Conservation (phyloP, 768 basidiomycete genomes). For the Jaapia argillacea region DNA sequence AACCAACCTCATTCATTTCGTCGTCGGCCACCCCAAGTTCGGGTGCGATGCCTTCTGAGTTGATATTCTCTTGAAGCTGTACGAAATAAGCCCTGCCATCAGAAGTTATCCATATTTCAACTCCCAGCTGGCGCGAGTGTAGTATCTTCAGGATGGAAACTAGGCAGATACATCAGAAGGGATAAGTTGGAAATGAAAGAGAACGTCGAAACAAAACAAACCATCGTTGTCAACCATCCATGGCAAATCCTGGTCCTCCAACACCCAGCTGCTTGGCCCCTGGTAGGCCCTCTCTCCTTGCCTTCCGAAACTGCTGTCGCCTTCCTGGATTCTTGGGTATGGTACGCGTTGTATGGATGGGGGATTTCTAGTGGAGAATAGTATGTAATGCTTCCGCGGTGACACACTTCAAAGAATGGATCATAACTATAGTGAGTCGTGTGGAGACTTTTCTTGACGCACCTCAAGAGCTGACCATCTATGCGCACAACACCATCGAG, state of each 20-base stretch:
- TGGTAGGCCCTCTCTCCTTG: conserved; percentile 21
- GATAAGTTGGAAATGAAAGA: background rate
- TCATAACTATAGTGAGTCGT: conserved; percentile 1
- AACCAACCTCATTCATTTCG: background rate
- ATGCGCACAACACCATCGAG: conserved; percentile 78
- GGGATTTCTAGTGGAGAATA: conserved; percentile 68
- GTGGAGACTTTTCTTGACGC: conserved; percentile 7
- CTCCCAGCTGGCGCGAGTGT: conserved; percentile 44
- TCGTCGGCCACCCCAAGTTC: conserved; percentile 10
- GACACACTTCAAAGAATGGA: conserved; percentile 44
- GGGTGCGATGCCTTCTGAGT: background rate
- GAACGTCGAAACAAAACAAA: conserved; percentile 20
- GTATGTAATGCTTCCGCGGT: conserved; percentile 54
- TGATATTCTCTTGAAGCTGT: conserved; percentile 38
- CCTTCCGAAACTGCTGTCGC: conserved; percentile 24
- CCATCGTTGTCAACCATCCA: conserved; percentile 75
- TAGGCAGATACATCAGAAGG: conserved; percentile 15
- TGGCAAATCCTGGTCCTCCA: conserved; percentile 53
- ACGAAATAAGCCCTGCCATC: conserved; percentile 80
- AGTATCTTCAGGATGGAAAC: conserved; percentile 61
- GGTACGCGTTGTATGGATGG: conserved; percentile 77
- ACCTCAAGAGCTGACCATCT: conserved; percentile 71
- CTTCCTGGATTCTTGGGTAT: conserved; percentile 54
- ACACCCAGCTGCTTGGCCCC: conserved; percentile 60
- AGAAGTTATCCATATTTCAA: conserved; percentile 79